Conservation (phyloP, 2,329 filamentous ascomycete species). For the Bipolaris cookei region DNA sequence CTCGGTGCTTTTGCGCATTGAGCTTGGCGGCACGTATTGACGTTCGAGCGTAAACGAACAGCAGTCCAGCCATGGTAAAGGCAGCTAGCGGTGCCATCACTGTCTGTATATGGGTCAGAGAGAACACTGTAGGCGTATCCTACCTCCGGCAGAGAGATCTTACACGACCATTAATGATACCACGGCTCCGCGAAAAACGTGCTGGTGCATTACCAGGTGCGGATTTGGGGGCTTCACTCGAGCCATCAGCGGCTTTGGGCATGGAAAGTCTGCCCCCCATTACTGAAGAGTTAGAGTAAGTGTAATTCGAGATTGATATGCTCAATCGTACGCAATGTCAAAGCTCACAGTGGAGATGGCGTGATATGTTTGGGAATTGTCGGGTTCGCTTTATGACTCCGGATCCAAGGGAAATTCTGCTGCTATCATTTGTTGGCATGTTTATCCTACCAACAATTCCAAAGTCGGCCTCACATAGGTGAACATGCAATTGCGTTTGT, state of each 20-base stretch:
- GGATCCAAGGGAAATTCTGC: slow-evolving; percentile 2
- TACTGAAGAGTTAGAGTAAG: background rate
- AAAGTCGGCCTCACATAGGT: background rate
- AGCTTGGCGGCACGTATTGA: slow-evolving; percentile 70
- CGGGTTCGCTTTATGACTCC: slow-evolving; percentile 7
- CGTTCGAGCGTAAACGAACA: slow-evolving; percentile 67
- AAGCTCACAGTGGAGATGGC: slow-evolving; percentile 8
- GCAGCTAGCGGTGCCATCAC: slow-evolving; percentile 67
- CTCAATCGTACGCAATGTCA: background rate
- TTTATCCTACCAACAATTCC: slow-evolving; percentile 13
- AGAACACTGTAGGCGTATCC: background rate
- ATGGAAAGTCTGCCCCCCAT: slow-evolving; percentile 58
- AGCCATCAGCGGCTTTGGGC: slow-evolving; percentile 52
- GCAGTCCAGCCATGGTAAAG: slow-evolving; percentile 65
- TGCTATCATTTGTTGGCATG: slow-evolving; percentile 19
- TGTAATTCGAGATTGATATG: background rate
- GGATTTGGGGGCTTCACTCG: slow-evolving; percentile 51
- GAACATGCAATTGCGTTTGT: slow-evolving; percentile 15
- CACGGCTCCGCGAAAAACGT: slow-evolving; percentile 36
- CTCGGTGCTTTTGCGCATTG: slow-evolving; percentile 66
- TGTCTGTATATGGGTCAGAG: slow-evolving; percentile 48
- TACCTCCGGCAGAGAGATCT: background rate
- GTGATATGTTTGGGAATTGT: slow-evolving; percentile 8
- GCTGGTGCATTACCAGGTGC: slow-evolving; percentile 41
- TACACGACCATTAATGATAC: slow-evolving; percentile 49